Percentiles rank a stretch among this genome's conserved stretches.
Conservation (phyloP, 805 yeast genomes). For the Saturnispora galanensis region DNA sequence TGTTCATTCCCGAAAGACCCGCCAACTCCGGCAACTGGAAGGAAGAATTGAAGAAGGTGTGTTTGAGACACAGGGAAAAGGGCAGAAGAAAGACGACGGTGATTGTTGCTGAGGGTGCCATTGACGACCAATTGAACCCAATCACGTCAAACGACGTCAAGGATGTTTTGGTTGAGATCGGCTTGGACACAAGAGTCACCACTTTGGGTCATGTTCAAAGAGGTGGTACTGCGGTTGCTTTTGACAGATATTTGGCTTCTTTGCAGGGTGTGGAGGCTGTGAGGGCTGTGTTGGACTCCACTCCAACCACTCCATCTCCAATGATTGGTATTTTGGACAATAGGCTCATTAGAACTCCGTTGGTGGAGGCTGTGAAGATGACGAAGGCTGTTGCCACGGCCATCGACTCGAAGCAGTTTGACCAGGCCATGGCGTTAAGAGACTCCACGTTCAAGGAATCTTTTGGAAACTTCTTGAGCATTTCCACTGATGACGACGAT, state of each 20-base stretch:
- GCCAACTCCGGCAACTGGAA: slow-evolving; percentile 69
- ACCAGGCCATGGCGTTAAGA: slow-evolving; percentile 76
- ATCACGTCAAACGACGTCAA: slow-evolving; percentile 75
- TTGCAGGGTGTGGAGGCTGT: slow-evolving; percentile 97
- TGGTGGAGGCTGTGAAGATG: slow-evolving; percentile 80
- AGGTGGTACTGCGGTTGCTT: slow-evolving; percentile 98
- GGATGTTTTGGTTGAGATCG: slow-evolving; percentile 70
- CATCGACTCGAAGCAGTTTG: slow-evolving; percentile 68
- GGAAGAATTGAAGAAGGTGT: slow-evolving; percentile 65
- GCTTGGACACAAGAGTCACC: slow-evolving; percentile 90
- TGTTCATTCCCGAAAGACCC: slow-evolving; percentile 92
- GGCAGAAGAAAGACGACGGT: slow-evolving; percentile 95
- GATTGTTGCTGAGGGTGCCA: slow-evolving; percentile 97
- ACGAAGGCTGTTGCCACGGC: slow-evolving; percentile 90
- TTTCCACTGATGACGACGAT: slow-evolving; percentile 63
- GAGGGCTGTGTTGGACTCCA: slow-evolving; percentile 76
- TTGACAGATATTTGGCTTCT: slow-evolving; percentile 84
- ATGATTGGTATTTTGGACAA: slow-evolving; percentile 86
- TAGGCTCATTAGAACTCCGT: slow-evolving; percentile 72
- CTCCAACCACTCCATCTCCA: slow-evolving; percentile 90
- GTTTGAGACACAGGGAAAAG: slow-evolving; percentile 65
- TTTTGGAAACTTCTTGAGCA: slow-evolving; percentile 58
- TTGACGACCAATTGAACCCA: slow-evolving; percentile 69
- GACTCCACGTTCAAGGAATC: slow-evolving; percentile 84
- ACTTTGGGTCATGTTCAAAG: slow-evolving; percentile 97